Evolutionary conservation across 2,329 filamentous ascomycete genomes (phyloP), one percentile per base, ranked within the genome.

Genomic region (Hypoxylon rubiginosum): DNA sequence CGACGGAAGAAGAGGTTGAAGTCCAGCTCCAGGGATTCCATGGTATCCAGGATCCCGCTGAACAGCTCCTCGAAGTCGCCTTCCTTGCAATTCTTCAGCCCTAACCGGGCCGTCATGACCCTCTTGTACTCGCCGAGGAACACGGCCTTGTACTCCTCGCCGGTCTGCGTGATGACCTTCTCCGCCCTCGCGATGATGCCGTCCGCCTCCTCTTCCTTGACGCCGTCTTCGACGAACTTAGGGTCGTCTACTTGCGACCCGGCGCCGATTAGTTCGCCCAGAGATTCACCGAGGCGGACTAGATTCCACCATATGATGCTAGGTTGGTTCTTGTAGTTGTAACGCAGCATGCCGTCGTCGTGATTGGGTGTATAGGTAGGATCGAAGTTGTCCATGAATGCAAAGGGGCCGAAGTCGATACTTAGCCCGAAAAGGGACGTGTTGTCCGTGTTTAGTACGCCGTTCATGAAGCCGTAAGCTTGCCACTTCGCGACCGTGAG

Each of bases 251-350:
- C 90, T 39, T 84, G 82, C 1, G 85, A 80, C 0, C 92, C 95
- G 0, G 91, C 88, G 17, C 95, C 96, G 60, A 99, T 88, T 1
- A 97, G 84, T 79, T 98, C 96, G 19, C 93, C 96, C 0, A 99
- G 77, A 0, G 92, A 88, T 80, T 99, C 96, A 62, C 94, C 96
- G 0, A 99, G 86, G 1, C 96, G 90, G 0, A 97, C 93, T 0
- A 98, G 85, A 74, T 98, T 98, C 96, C 96, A 99, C 96, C 96
- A 99, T 75, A 99, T 96, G 62, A 99, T 92, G 46, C 91, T 94
- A 0, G 96, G 94, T 76, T 99, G 96, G 77, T 97, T 97, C 71
- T 91, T 90, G 83, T 98, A 99, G 71, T 90, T 90, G 78, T 99
- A 99, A 50, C 96, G 88, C 30, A 97, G 83, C 81, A 91, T 86